These are phyloP conservation scores for Lentinula sp. DNA, from an alignment of 768 basidiomycete species.

Conservation along the genomic window DNA sequence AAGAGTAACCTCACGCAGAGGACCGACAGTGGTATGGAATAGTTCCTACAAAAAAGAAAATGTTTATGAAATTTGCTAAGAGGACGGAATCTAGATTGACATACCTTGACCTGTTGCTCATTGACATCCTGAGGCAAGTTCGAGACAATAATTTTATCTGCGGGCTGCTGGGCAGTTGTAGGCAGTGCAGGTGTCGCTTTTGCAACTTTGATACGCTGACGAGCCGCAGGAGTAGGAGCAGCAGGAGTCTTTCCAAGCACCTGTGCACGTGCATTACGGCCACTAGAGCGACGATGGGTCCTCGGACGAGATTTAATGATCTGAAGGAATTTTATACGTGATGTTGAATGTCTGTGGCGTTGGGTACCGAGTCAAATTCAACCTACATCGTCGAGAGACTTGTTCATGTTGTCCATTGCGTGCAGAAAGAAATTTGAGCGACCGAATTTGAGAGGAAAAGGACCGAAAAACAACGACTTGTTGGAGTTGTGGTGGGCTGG, in stretches of 20 bases:
- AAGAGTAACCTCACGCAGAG: conserved; percentile 76
- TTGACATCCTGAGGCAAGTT: conserved; percentile 93
- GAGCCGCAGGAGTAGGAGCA: conserved; percentile 38
- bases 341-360: conserved; percentile 11
- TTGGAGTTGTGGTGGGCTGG: not conserved
- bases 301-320: conserved; percentile 62
- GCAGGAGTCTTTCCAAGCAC: conserved; percentile 47
- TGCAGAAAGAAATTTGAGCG: not conserved
- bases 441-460: not conserved
- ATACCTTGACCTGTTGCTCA: conserved; percentile 87
- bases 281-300: conserved; percentile 37
- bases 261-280: conserved; percentile 44
- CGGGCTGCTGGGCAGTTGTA: conserved; percentile 29
- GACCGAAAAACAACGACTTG: not conserved
- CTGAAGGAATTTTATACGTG: conserved; percentile 30
- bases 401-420: conserved; percentile 52
- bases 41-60: conserved; percentile 61
- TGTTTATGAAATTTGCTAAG: not conserved
- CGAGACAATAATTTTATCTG: conserved; percentile 94
- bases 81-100: conserved; percentile 15
- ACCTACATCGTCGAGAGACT: conserved; percentile 77
- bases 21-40: conserved; percentile 86
- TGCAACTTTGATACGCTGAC: conserved; percentile 45
- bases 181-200: conserved; percentile 30
- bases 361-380: conserved; percentile 5